These are phyloP conservation scores for Trematosphaeria pertusa DNA, from an alignment of 2,329 filamentous ascomycete genomes.

Conservation along the genomic window DNA sequence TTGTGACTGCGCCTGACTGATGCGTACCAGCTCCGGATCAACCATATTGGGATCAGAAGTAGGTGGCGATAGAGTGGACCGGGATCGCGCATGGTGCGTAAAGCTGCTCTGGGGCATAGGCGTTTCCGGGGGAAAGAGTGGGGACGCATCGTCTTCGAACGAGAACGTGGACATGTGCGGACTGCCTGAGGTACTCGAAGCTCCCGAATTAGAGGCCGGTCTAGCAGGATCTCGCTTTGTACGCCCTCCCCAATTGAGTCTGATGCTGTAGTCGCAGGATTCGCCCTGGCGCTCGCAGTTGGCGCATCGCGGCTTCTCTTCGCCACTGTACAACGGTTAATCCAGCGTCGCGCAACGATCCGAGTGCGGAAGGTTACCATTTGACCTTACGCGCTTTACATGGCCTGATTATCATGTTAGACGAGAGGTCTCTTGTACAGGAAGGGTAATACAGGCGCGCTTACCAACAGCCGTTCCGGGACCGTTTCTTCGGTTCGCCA, in stretches of 20 bases:
- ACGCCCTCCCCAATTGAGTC: slow-evolving; percentile 81
- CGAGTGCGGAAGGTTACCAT: slow-evolving; percentile 57
- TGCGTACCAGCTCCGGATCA: slow-evolving; percentile 35
- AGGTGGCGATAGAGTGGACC: slow-evolving; percentile 30
- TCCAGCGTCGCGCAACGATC: slow-evolving; percentile 2
- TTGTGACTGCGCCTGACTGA: slow-evolving; percentile 23
- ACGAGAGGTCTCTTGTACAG: slow-evolving; percentile 1
- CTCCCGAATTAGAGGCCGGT: slow-evolving; percentile 34
- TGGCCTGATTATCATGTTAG: slow-evolving; percentile 61
- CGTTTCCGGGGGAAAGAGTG: slow-evolving; percentile 25
- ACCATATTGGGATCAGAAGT: slow-evolving; percentile 29
- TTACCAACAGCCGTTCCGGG: slow-evolving; percentile 73
- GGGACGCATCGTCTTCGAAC: slow-evolving; percentile 32
- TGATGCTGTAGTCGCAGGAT: slow-evolving; percentile 80
- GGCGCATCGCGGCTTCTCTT: slow-evolving; percentile 74
- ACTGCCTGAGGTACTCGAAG: slow-evolving; percentile 36
- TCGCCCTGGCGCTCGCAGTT: slow-evolving; percentile 78
- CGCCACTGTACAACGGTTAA: slow-evolving; percentile 59
- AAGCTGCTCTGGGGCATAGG: slow-evolving; percentile 20
- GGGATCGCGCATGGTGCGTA: slow-evolving; percentile 30
- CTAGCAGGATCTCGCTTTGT: slow-evolving; percentile 64
- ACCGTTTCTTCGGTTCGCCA: slow-evolving; percentile 70
- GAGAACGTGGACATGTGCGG: slow-evolving; percentile 39
- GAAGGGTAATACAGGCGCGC: slow-evolving; percentile 1
- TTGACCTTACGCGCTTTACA: slow-evolving; percentile 83